Percentiles rank a stretch among this genome's conserved stretches.
Evolutionary conservation across 1,139 yeast species (phyloP).

Genomic region (Lizanozyma gosingica): DNA sequence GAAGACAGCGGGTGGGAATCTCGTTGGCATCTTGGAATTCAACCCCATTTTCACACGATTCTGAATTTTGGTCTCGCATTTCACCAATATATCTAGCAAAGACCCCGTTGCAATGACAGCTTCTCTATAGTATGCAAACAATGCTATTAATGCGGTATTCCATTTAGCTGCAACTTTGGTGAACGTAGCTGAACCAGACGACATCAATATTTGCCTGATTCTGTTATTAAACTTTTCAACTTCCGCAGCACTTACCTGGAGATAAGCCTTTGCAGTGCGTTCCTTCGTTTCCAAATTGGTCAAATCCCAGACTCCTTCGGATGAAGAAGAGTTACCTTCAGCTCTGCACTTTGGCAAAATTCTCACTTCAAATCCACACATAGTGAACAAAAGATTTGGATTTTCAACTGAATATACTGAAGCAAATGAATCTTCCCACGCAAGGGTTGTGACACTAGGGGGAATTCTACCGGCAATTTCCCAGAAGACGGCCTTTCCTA

Average conservation of each 20-base stretch:
- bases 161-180: constrained; percentile 92
- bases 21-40: constrained; percentile 95
- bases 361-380: constrained; percentile 94
- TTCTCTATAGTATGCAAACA: constrained; percentile 86
- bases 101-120: constrained; percentile 82
- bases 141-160: constrained; percentile 85
- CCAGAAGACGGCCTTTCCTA: constrained; percentile 92
- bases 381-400: constrained; percentile 76
- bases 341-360: constrained; percentile 68
- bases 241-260: constrained; percentile 76
- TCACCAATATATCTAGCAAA: constrained; percentile 73
- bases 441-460: constrained; percentile 55
- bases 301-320: constrained; percentile 91
- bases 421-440: constrained; percentile 77
- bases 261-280: constrained; percentile 80
- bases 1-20: constrained; percentile 98
- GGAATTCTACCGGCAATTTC: constrained; percentile 80
- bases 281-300: constrained; percentile 66
- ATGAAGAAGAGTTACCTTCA: constrained; percentile 36
- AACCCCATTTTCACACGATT: constrained; percentile 91
- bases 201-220: constrained; percentile 85
- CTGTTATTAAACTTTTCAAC: constrained; percentile 75
- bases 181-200: constrained; percentile 93
- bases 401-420: constrained; percentile 89
- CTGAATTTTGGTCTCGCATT: constrained; percentile 89